Conservation (phyloP, 495 filamentous ascomycete genomes). For the Hypoxylon intermedium region DNA sequence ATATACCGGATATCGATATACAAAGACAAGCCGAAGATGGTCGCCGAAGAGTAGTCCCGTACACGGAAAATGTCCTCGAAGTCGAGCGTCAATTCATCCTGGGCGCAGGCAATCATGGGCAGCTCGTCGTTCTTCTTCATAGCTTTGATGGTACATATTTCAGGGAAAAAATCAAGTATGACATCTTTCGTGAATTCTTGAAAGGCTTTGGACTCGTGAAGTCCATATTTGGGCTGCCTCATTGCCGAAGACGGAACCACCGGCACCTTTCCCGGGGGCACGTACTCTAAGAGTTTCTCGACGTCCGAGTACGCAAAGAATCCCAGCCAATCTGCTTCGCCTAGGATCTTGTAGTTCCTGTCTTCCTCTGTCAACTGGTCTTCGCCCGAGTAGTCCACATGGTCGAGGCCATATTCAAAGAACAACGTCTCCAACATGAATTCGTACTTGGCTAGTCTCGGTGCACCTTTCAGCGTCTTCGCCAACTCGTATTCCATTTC, state of each 20-base stretch:
- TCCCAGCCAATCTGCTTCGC: slow-evolving; percentile 38
- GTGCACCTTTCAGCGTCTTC: slow-evolving; percentile 15
- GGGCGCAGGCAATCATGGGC: slow-evolving; percentile 14
- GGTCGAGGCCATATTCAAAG: slow-evolving; percentile 30
- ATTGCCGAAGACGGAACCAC: slow-evolving; percentile 18
- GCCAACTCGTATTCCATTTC: slow-evolving; percentile 39
- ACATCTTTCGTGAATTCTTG: slow-evolving; percentile 20
- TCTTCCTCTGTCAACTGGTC: slow-evolving; percentile 16
- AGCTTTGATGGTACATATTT: slow-evolving; percentile 31
- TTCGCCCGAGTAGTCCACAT: slow-evolving; percentile 39
- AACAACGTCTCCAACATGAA: slow-evolving; percentile 41
- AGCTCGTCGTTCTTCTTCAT: slow-evolving; percentile 25
- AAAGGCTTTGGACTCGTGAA: slow-evolving; percentile 12
- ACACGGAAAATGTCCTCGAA: slow-evolving; percentile 22
- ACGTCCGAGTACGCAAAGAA: slow-evolving; percentile 20
- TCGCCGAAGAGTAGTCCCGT: slow-evolving; percentile 8
- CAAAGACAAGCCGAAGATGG: slow-evolving; percentile 38
- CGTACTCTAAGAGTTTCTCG: not conserved
- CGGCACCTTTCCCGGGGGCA: slow-evolving; percentile 34
- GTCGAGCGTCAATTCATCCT: slow-evolving; percentile 34
- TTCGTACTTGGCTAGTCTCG: slow-evolving; percentile 24
- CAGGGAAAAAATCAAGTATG: slow-evolving; percentile 25
- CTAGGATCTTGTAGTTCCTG: slow-evolving; percentile 29
- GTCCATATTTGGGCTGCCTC: slow-evolving; percentile 29
- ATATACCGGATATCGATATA: slow-evolving; percentile 44